These are phyloP conservation scores for Linum usitatissimum DNA, from an alignment of 345 rosid genomes.

Conservation along the genomic window DNA sequence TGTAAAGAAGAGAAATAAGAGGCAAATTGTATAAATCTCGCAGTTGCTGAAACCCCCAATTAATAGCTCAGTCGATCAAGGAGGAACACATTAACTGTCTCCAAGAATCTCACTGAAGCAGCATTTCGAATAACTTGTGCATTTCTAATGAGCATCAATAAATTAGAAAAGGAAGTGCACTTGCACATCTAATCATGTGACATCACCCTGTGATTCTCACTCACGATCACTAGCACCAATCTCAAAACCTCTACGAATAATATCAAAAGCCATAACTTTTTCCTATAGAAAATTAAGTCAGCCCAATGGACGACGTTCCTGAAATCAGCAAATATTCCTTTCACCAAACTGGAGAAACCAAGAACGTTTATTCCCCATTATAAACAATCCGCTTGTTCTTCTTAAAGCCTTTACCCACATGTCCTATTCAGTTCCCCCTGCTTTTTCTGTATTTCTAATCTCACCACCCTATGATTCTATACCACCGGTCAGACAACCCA, in stretches of 20 bases:
- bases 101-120: neutral
- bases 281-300: neutral
- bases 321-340: neutral
- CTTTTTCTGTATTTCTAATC: constrained; percentile 8
- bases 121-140: constrained; percentile 7
- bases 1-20: constrained; percentile 7
- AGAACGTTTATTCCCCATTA: constrained; percentile 6
- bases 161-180: constrained; percentile 2
- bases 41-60: constrained; percentile 4
- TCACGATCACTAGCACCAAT: constrained; percentile 7
- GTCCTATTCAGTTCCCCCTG: constrained; percentile 3
- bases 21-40: constrained; percentile 9
- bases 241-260: constrained; percentile 5
- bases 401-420: constrained; percentile 14
- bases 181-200: constrained; percentile 14
- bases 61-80: constrained; percentile 3
- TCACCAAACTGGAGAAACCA: neutral
- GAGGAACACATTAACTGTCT: constrained; percentile 1
- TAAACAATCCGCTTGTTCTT: constrained; percentile 7
- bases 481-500: constrained; percentile 19
- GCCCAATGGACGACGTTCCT: neutral
- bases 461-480: constrained; percentile 25
- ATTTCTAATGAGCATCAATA: constrained; percentile 11
- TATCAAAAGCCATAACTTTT: neutral
- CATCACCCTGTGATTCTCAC: constrained; percentile 11